Percentiles rank a stretch among this genome's conserved stretches.
Evolutionary conservation across 139 green algal species (phyloP).

Genomic region (Closterium sp.): DNA sequence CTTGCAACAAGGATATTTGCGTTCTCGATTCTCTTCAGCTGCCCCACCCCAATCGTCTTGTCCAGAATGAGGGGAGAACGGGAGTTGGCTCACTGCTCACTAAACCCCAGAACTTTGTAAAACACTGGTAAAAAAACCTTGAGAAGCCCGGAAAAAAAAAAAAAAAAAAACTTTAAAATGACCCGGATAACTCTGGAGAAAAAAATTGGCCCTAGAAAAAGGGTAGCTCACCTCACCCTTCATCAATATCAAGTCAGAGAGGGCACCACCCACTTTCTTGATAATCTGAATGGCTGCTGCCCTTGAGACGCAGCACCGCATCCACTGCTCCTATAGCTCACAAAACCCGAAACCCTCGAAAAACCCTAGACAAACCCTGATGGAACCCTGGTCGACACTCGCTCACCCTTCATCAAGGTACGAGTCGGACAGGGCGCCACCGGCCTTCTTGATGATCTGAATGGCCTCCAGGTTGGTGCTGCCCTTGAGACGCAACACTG

Average conservation of each 20-base stretch:
- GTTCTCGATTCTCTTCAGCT: slow-evolving; percentile 93
- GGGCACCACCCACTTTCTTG: slow-evolving; percentile 92
- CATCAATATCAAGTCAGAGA: slow-evolving; percentile 92
- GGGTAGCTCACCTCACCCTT: slow-evolving; percentile 68
- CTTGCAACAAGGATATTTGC: slow-evolving; percentile 97
- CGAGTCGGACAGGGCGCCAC: slow-evolving; percentile 88
- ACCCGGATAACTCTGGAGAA: too few species aligned
- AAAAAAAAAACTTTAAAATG: too few species aligned
- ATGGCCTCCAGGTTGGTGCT: slow-evolving; percentile 93
- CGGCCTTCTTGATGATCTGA: slow-evolving; percentile 98
- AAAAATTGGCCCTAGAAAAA: too few species aligned
- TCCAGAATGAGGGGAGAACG: slow-evolving; percentile 82
- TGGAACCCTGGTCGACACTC: too few species aligned
- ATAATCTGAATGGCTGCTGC: slow-evolving; percentile 95
- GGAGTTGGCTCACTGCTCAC: too few species aligned
- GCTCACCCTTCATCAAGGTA: slow-evolving; percentile 92
- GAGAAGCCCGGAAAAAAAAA: too few species aligned
- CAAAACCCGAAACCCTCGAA: too few species aligned
- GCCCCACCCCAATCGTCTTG: slow-evolving; percentile 96
- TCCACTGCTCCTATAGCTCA: slow-evolving; percentile 63
- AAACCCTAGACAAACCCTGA: too few species aligned
- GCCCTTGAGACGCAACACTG: slow-evolving; percentile 62
- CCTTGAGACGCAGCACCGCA: slow-evolving; percentile 64
- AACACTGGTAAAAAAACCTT: too few species aligned
- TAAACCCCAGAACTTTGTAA: too few species aligned